Evolutionary conservation across 768 basidiomycete genomes (phyloP).

Genomic region (Phaeotremella fagi): DNA sequence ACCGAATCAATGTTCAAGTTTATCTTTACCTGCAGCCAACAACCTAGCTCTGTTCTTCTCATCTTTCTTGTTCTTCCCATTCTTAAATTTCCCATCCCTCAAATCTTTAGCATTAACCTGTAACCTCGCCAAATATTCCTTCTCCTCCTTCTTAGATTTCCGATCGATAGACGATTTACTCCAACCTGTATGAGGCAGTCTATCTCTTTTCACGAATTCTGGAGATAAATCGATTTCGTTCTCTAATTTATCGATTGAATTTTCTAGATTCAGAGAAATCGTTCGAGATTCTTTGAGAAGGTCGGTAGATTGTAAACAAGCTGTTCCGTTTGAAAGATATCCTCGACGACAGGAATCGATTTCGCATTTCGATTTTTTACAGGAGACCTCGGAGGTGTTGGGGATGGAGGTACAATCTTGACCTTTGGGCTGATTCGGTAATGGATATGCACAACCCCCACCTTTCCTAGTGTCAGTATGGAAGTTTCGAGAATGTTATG

Average conservation of each 20-base stretch:
- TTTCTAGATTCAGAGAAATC: neutral
- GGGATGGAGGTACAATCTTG: conserved; percentile 3
- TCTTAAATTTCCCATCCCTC: neutral
- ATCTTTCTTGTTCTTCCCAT: neutral
- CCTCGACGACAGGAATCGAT: neutral
- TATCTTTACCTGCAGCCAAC: neutral
- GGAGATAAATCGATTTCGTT: neutral
- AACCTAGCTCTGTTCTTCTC: neutral
- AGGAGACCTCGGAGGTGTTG: neutral
- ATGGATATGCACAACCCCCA: conserved; percentile 1
- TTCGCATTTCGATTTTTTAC: neutral
- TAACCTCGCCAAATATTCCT: neutral
- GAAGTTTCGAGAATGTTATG: neutral
- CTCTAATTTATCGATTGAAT: neutral
- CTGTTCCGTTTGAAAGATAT: neutral
- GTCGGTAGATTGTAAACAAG: neutral
- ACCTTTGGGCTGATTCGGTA: neutral
- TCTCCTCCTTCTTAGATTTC: neutral
- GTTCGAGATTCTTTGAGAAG: neutral
- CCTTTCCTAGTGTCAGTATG: neutral
- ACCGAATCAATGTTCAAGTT: no score
- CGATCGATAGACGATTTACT: neutral
- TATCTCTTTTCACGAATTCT: neutral
- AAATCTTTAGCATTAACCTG: neutral
- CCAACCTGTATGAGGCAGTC: neutral